Conservation (phyloP, 2,329 filamentous ascomycete genomes). For the Fusarium buharicum region DNA sequence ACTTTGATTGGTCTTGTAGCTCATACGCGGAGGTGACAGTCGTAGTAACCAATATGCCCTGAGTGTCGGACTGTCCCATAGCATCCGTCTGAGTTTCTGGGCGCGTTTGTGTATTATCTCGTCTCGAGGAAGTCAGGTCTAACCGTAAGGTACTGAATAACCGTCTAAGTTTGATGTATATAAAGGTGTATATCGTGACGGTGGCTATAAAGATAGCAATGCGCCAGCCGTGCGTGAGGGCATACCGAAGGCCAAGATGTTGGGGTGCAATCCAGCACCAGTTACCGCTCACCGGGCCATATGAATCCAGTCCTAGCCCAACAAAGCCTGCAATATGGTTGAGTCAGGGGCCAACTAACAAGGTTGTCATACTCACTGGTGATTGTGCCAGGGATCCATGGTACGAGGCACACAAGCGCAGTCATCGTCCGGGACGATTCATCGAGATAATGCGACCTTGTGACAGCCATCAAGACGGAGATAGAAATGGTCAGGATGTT, state of each 20-base stretch:
- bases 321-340: background rate
- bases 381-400: conserved; percentile 2
- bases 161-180: background rate
- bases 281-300: conserved; percentile 8
- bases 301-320: background rate
- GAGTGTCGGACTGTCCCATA: background rate
- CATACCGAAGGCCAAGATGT: background rate
- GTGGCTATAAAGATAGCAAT: background rate
- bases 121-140: background rate
- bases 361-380: background rate
- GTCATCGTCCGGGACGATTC: background rate
- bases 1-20: background rate
- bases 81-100: background rate
- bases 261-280: conserved; percentile 5
- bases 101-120: background rate
- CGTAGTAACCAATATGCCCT: background rate
- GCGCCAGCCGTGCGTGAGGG: conserved; percentile 1
- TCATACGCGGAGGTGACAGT: background rate
- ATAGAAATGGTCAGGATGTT: conserved; percentile 1
- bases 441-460: background rate
- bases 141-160: background rate
- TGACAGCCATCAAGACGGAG: background rate
- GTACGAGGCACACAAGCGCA: background rate
- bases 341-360: background rate
- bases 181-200: background rate